phyloP scores from a whole-genome alignment of 2,329 filamentous ascomycete genomes.

The Rutstroemia sp. region DNA sequence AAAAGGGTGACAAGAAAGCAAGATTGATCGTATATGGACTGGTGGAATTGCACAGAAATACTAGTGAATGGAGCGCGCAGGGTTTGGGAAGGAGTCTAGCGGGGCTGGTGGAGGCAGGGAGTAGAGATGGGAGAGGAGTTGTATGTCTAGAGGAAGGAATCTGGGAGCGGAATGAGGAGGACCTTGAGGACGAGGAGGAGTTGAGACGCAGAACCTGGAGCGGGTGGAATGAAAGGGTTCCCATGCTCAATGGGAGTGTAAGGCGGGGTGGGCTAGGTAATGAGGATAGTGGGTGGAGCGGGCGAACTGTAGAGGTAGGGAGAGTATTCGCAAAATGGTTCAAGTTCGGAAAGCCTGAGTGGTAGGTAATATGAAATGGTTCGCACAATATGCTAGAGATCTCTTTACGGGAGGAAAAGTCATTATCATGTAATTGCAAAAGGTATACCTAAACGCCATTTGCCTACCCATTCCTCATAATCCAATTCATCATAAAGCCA shows the following conservation, averaged over 20 bases:
- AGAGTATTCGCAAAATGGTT: constrained; percentile 62
- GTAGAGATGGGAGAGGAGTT: constrained; percentile 36
- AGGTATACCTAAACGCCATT: constrained; percentile 29
- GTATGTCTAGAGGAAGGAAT: constrained; percentile 38
- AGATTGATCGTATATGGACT: constrained; percentile 57
- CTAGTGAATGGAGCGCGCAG: constrained; percentile 69
- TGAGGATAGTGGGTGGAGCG: constrained; percentile 48
- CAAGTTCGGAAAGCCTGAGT: constrained; percentile 37
- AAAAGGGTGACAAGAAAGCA: constrained; percentile 13
- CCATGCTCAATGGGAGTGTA: constrained; percentile 52
- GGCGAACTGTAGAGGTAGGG: constrained; percentile 49
- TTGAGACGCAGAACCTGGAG: not conserved
- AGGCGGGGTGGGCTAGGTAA: constrained; percentile 35
- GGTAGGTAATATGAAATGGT: constrained; percentile 21
- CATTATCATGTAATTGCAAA: constrained; percentile 27
- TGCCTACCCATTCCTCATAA: constrained; percentile 7
- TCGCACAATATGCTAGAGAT: not conserved
- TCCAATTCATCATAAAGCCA: constrained; percentile 10
- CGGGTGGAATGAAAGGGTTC: constrained; percentile 45
- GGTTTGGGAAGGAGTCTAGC: constrained; percentile 59
- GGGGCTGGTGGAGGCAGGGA: constrained; percentile 53
- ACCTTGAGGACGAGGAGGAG: constrained; percentile 18
- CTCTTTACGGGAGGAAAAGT: constrained; percentile 1
- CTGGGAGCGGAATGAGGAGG: constrained; percentile 7
- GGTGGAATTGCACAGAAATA: constrained; percentile 56